phyloP scores from a whole-genome alignment of 2,329 filamentous ascomycete genomes.

The Hypoxylon sp. region DNA sequence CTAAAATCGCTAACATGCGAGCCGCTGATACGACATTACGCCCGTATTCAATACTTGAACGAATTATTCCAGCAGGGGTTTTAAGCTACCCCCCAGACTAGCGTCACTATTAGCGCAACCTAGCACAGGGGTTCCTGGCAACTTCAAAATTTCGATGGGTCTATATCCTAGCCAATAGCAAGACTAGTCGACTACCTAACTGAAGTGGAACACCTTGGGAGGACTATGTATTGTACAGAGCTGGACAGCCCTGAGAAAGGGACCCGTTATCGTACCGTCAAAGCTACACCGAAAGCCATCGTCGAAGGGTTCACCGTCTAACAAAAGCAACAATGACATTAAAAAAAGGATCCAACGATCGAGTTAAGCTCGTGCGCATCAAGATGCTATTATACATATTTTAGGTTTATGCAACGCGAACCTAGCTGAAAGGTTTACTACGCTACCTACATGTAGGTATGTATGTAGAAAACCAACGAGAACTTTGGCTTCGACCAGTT shows the following conservation, averaged over 20 bases:
- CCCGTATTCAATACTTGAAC: slow-evolving; percentile 30
- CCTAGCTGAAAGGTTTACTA: slow-evolving; percentile 21
- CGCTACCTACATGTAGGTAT: no score
- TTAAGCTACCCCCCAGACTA: slow-evolving; percentile 45
- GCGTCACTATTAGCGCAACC: slow-evolving; percentile 29
- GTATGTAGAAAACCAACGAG: not conserved
- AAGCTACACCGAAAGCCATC: slow-evolving; percentile 36
- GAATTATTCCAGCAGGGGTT: slow-evolving; percentile 23
- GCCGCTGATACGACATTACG: slow-evolving; percentile 9
- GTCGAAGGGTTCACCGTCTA: slow-evolving; percentile 28
- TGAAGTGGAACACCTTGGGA: slow-evolving; percentile 34
- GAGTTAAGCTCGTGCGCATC: slow-evolving; percentile 28
- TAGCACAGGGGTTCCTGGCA: slow-evolving; percentile 44
- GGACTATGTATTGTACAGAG: not conserved
- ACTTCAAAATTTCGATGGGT: slow-evolving; percentile 48
- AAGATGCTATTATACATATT: slow-evolving; percentile 29
- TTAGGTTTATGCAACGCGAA: slow-evolving; percentile 37
- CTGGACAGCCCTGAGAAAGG: slow-evolving; percentile 26
- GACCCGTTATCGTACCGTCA: slow-evolving; percentile 19
- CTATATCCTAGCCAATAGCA: slow-evolving; percentile 45
- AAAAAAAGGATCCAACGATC: slow-evolving; percentile 22
- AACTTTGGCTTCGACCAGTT: slow-evolving; percentile 20
- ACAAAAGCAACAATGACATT: slow-evolving; percentile 30
- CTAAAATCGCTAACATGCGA: slow-evolving; percentile 20
- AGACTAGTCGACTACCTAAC: not conserved